Base-by-base conservation (phyloP, 2,329 filamentous ascomycete genomes). In the Verticillium albo-atrum region DNA sequence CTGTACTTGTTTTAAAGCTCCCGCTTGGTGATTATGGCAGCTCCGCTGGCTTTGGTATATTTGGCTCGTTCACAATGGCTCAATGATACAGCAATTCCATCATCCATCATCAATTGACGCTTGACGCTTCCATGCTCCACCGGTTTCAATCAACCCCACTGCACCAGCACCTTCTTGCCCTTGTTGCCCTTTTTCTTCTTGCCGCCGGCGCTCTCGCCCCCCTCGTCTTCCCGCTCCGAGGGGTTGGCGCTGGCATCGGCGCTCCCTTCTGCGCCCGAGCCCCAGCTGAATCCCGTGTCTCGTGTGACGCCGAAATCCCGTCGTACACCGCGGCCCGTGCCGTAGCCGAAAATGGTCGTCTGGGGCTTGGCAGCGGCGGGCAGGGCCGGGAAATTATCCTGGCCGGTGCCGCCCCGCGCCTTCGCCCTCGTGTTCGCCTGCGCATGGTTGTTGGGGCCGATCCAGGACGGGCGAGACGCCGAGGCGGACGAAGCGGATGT, bases 321-420 rank as follows among this genome's bases (percentile, higher is more conserved):
- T 54, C 83, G 76, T 17, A 88, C 84, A 32, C 78, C 72, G 4
- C 75, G 71, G 4, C 84, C 76, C 4, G 75, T 72, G 2, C 85
- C 85, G 65, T 87, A 87, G 3, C 84, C 84, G 58, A 87, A 86
- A 52, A 88, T 85, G 0, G 83, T 85, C 1, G 83, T 86, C 50
- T 78, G 77, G 3, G 84, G 83, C 68, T 88, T 97, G 0, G 90
- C 83, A 1, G 92, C 92, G 0, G 87, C 81, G 0, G 93, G 93
- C 1, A 97, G 81, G 1, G 92, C 88, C 0, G 93, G 94, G 74
- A 97, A 97, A 0, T 87, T 86, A 63, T 93, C 89, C 30, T 68
- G 69, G 27, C 61, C 59, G n/a, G 65, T 27, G 14, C 35, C 42
- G 26, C 23, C 35, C 53, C 51, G 52, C 10, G 53, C 9, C 47